Base-by-base conservation (phyloP, 192 early-diverging fungal genomes). In the Thamnidium elegans region DNA sequence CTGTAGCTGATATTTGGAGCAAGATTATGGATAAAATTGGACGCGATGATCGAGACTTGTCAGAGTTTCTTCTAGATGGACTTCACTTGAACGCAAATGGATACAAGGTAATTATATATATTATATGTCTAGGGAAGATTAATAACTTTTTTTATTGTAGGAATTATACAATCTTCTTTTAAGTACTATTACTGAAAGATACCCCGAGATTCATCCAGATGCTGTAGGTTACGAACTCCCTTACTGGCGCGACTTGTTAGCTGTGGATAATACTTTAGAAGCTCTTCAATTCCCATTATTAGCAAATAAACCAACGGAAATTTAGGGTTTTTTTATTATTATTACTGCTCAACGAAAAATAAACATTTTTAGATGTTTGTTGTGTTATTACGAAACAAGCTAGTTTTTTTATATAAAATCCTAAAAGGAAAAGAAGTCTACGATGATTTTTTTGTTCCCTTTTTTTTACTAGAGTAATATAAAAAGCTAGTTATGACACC, bases 21-120 rank as follows among this genome's bases (percentile, higher is more conserved):
- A 71, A 75, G 9, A 64, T 81, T 23, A 80, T 76, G 60, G 70
- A 75, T 36, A 61, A 68, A 32, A 65, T 68, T 31, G 69, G 50
- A 6, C 59, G 59, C 36, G 65, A 58, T 3, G 61, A 60, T n/a
- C 42, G 48, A 0, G 63, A 63, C 34, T 64, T 74, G 0, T 55
- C 63, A 5, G 69, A 81, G 13, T 75, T 73, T 58, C 39, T 88
- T 10, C 54, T 45, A 3, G 88, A 90, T 62, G 88, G 88, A 1
- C 26, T 90, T 3, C 85, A 87, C 52, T 65, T 90, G 14, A 79
- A 68, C 39, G 45, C 73, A 8, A 69, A 74, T 23, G 88, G 86
- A 15, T 84, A 85, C 50, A 31, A 80, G 68, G 82, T 79, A 69
- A 63, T 13, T 7, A 3, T 17, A 14, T 13, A 15, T 3, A 44